Percentiles rank a stretch among this genome's conserved stretches.
Conservation (phyloP, 2,329 filamentous ascomycete genomes). For the Penicillium sp. region DNA sequence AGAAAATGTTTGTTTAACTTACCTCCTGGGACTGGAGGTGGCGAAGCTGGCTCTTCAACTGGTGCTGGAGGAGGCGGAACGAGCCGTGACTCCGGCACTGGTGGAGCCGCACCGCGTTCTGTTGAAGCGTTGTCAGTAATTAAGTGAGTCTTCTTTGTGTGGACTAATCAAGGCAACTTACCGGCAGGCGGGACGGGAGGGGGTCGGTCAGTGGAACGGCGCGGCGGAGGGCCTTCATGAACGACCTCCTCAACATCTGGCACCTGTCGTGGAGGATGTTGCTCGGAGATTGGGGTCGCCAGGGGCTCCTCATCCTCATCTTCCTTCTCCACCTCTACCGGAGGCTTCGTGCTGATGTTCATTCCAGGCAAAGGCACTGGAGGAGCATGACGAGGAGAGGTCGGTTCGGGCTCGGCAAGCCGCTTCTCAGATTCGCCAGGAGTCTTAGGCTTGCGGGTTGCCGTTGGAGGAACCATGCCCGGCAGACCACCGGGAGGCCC, state of each 20-base stretch:
- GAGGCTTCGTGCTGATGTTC: constrained; percentile 53
- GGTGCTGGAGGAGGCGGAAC: constrained; percentile 42
- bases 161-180: constrained; percentile 41
- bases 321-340: constrained; percentile 55
- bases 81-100: constrained; percentile 45
- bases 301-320: constrained; percentile 54
- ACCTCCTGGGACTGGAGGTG: constrained; percentile 57
- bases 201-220: constrained; percentile 47
- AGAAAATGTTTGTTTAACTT: constrained; percentile 44
- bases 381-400: constrained; percentile 41
- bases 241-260: constrained; percentile 59
- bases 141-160: background rate
- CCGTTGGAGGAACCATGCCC: constrained; percentile 54
- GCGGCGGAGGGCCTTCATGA: constrained; percentile 38
- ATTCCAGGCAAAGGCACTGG: constrained; percentile 70
- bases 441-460: constrained; percentile 55
- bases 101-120: constrained; percentile 54
- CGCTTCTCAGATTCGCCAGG: constrained; percentile 41
- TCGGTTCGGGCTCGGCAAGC: constrained; percentile 38
- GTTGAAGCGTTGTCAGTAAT: background rate
- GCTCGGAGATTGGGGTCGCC: constrained; percentile 47
- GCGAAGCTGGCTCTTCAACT: constrained; percentile 39
- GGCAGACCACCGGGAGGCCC: constrained; percentile 71
- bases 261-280: constrained; percentile 51
- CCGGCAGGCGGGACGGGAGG: constrained; percentile 52